A percentile compares a stretch with the other conserved stretches of the same genome.
Conservation (phyloP, 2,329 filamentous ascomycete species). For the Cladosporium oxysporum region DNA sequence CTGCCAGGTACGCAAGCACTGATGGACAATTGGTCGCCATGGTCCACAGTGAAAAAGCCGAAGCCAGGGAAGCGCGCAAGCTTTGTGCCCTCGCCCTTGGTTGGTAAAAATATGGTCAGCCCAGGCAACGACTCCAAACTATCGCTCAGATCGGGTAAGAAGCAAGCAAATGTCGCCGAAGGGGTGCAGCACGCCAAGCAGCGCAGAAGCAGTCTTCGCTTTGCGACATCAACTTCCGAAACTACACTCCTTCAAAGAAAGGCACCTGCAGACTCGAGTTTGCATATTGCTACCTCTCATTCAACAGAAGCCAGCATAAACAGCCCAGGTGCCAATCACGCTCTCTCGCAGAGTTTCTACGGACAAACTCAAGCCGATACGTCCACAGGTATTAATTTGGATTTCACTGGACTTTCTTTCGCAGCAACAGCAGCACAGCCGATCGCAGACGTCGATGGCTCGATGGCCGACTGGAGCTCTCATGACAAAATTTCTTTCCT, state of each 20-base stretch:
- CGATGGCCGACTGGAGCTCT: conserved; percentile 15
- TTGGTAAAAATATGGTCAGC: neutral
- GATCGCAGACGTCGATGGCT: neutral
- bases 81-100: neutral
- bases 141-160: conserved; percentile 2
- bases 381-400: conserved; percentile 3
- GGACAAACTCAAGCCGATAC: neutral
- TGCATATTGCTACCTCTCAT: neutral
- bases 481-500: conserved; percentile 27
- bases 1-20: conserved; percentile 48
- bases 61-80: conserved; percentile 21
- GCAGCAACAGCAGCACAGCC: conserved; percentile 2
- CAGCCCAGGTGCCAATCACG: neutral
- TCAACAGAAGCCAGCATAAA: neutral
- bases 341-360: neutral
- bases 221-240: conserved; percentile 26
- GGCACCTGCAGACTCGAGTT: neutral
- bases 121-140: neutral
- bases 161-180: conserved; percentile 7
- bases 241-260: conserved; percentile 13
- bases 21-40: conserved; percentile 43
- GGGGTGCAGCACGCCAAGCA: conserved; percentile 10
- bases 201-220: conserved; percentile 31
- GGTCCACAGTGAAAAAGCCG: conserved; percentile 46
- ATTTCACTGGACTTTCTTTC: conserved; percentile 11